Percentiles rank a stretch among this genome's conserved stretches.
Evolutionary conservation across 1,284 basidiomycete genomes (phyloP).

Genomic region (Malassezia pachydermatis): DNA sequence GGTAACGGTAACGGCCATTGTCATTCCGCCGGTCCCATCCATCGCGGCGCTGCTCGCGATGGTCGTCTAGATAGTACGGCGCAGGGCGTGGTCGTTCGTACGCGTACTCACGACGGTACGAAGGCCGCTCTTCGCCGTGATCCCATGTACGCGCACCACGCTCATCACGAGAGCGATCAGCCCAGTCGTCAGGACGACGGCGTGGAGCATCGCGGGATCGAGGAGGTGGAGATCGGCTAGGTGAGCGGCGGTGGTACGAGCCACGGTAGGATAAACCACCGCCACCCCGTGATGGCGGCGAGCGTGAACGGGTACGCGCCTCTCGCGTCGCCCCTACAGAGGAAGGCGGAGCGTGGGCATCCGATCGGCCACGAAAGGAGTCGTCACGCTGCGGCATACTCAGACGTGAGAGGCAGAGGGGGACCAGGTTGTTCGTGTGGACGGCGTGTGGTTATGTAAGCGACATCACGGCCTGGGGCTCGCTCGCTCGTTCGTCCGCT

Average conservation of each 20-base stretch:
- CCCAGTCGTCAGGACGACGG: constrained; percentile 6
- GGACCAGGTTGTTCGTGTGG: too few species aligned
- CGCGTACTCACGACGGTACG: constrained; percentile 2
- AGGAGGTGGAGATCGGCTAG: constrained; percentile 1
- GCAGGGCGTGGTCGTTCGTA: constrained; percentile 16
- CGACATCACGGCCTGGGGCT: background rate
- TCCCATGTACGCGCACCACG: constrained; percentile 5
- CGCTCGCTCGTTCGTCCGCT: background rate
- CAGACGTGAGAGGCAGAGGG: too few species aligned
- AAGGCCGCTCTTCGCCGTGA: constrained; percentile 3
- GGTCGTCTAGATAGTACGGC: constrained; percentile 15
- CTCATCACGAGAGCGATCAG: constrained; percentile 5
- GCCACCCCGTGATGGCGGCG: background rate
- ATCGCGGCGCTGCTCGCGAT: constrained; percentile 2
- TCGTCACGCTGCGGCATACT: constrained; percentile 4
- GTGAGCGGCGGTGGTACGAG: constrained; percentile 1
- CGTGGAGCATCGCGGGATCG: background rate
- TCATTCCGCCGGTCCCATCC: background rate
- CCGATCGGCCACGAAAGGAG: too few species aligned
- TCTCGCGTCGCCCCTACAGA: too few species aligned
- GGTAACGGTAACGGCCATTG: background rate
- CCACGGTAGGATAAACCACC: too few species aligned
- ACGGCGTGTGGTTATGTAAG: constrained; percentile 8
- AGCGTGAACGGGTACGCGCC: constrained; percentile 1
- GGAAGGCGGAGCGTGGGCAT: too few species aligned